Base-by-base conservation (phyloP, 345 rosid genomes). In the Citrus australasica region DNA sequence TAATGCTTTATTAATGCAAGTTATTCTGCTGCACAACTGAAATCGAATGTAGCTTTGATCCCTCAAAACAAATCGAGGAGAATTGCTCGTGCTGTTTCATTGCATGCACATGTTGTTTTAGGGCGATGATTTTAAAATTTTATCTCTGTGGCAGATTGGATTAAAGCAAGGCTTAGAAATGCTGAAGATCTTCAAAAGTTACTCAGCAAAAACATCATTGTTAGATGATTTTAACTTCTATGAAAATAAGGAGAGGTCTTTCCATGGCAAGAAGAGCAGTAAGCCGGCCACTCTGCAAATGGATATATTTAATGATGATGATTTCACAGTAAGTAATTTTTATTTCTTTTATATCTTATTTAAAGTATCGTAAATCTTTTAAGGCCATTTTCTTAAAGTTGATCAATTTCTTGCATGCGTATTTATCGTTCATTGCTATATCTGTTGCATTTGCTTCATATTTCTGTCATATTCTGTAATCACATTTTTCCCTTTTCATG, bases 171-270 rank as follows among this genome's bases (percentile, higher is more conserved):
- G 97, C 25, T 81, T 92, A 69, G 91, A 89, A 81, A 83, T 92
- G 91, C 87, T 92, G 78, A 87, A 82, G 0, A 89, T 92, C 63
- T 91, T 92, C 67, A 89, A 86, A 84, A 82, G 69, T 35, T 91
- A 88, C 61, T 48, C 88, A 5, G 82, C 85, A 27, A 88, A 71
- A 73, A 71, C 94, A 28, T 89, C 85, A 7, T 78, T 92, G 86
- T 35, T 91, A 69, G 93, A 91, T 74, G 97, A 92, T 84, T 89
- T 90, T 77, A 84, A 67, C 83, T 92, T 92, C 55, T 92, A 91
- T 35, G 94, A 92, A 76, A 86, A 76, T 27, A 83, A 93, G 79
- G 92, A 89, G 85, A 87, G 82, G 88, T 82, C 90, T 66, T 66
- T 74, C 17, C 69, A 65, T n/a, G 69, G 38, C 24, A 88, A 81